Conservation (phyloP, 768 basidiomycete genomes). For the Mycena belliarum region DNA sequence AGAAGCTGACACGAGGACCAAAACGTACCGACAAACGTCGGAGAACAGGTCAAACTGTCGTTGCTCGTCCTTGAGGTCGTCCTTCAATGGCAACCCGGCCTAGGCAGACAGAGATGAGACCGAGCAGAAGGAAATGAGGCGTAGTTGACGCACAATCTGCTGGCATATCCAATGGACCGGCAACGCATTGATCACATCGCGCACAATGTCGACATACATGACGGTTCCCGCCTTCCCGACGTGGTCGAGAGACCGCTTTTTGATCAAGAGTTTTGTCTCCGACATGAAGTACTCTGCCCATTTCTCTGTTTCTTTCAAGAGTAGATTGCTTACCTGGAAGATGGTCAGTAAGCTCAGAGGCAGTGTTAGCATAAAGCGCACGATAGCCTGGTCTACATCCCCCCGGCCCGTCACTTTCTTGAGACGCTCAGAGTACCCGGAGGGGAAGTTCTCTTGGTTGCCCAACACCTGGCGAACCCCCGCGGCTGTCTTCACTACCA, state of each 20-base stretch:
- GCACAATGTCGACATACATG: slow-evolving; percentile 57
- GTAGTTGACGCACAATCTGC: slow-evolving; percentile 47
- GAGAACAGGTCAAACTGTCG: slow-evolving; percentile 44
- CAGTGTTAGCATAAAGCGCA: slow-evolving; percentile 9
- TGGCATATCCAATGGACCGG: slow-evolving; percentile 64
- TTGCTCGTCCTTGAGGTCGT: slow-evolving; percentile 38
- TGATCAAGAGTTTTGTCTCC: slow-evolving; percentile 12
- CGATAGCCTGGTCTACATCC: slow-evolving; percentile 26
- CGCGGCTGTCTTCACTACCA: slow-evolving; percentile 32
- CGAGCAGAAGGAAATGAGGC: background rate
- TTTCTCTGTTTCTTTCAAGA: background rate
- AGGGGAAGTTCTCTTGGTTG: slow-evolving; percentile 30
- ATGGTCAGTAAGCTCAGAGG: background rate
- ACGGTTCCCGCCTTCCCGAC: slow-evolving; percentile 9
- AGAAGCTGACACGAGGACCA: background rate
- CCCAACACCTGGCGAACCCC: slow-evolving; percentile 38
- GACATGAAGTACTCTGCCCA: slow-evolving; percentile 11
- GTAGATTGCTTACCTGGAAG: background rate
- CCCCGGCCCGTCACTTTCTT: slow-evolving; percentile 28
- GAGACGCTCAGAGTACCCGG: slow-evolving; percentile 35
- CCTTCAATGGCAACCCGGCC: slow-evolving; percentile 47
- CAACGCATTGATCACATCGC: slow-evolving; percentile 64
- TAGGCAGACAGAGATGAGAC: slow-evolving; percentile 22
- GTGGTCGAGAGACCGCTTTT: slow-evolving; percentile 6
- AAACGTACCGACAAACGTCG: slow-evolving; percentile 50